These are phyloP conservation scores for Cajanus cajan DNA, from an alignment of 306 rosid genomes.

Conservation along the genomic window DNA sequence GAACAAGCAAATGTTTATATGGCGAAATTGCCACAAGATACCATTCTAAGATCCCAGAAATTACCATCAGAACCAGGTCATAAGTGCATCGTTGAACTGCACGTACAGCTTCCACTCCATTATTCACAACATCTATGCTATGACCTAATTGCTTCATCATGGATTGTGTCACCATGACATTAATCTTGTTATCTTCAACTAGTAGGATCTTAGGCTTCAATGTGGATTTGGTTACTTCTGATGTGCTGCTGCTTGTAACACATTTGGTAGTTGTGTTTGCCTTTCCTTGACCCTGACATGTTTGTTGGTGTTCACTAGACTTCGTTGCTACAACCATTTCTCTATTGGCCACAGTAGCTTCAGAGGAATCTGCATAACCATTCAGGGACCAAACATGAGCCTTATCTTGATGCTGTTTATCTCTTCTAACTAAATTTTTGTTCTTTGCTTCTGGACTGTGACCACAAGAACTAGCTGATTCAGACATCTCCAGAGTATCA, in stretches of 20 bases:
- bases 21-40: background rate
- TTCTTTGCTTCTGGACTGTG: slow-evolving; percentile 29
- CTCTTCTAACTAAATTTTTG: slow-evolving; percentile 17
- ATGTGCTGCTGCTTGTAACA: slow-evolving; percentile 18
- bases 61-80: slow-evolving; percentile 74
- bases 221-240: slow-evolving; percentile 35
- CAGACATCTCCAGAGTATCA: slow-evolving; percentile 38
- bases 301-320: slow-evolving; percentile 34
- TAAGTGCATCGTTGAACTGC: slow-evolving; percentile 60
- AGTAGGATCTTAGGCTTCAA: slow-evolving; percentile 67
- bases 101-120: slow-evolving; percentile 74
- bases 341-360: slow-evolving; percentile 19
- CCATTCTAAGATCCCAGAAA: background rate
- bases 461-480: slow-evolving; percentile 44
- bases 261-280: slow-evolving; percentile 22
- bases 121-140: slow-evolving; percentile 62
- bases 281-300: slow-evolving; percentile 45
- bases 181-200: slow-evolving; percentile 84
- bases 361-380: slow-evolving; percentile 35
- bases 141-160: slow-evolving; percentile 90
- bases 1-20: background rate
- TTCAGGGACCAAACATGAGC: slow-evolving; percentile 27
- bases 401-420: slow-evolving; percentile 32
- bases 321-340: slow-evolving; percentile 32
- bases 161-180: slow-evolving; percentile 71